A percentile compares a stretch with the other conserved stretches of the same genome.
Conservation (phyloP, 2,329 filamentous ascomycete genomes). For the Cercospora nicotianae region DNA sequence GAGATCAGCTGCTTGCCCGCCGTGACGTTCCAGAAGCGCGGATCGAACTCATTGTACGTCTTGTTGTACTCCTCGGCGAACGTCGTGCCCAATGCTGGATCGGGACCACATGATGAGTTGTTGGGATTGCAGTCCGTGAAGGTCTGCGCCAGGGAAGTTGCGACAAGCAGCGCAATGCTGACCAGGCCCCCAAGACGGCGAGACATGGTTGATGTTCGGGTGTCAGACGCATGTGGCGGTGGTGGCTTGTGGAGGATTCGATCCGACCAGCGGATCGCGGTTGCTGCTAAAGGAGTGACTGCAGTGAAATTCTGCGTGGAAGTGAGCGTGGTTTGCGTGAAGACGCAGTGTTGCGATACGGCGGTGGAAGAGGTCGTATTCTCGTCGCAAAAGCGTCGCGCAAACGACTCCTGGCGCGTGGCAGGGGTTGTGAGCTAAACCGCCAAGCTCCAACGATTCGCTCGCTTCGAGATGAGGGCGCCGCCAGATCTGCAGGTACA, state of each 20-base stretch:
- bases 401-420: conserved; percentile 14
- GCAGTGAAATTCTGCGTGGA: conserved; percentile 6
- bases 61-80: conserved; percentile 66
- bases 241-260: conserved; percentile 8
- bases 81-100: conserved; percentile 67
- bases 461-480: conserved; percentile 5
- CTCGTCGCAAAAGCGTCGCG: conserved; percentile 9
- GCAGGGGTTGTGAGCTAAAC: conserved; percentile 5
- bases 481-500: conserved; percentile 12
- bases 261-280: conserved; percentile 20
- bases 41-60: conserved; percentile 50
- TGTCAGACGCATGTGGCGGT: conserved; percentile 7
- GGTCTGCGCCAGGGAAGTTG: conserved; percentile 64
- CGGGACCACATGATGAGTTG: conserved; percentile 65
- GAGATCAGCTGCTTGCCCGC: conserved; percentile 65
- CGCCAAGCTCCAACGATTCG: conserved; percentile 8
- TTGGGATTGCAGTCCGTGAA: conserved; percentile 75
- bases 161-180: conserved; percentile 30
- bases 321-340: conserved; percentile 9
- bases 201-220: conserved; percentile 23
- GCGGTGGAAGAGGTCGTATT: conserved; percentile 1
- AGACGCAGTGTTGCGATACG: neutral
- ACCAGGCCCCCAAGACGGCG: conserved; percentile 21
- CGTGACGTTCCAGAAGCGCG: conserved; percentile 51
- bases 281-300: conserved; percentile 20